Base-by-base conservation (phyloP, 108 stramenopile species). In the Asterionellopsis glacialis region DNA sequence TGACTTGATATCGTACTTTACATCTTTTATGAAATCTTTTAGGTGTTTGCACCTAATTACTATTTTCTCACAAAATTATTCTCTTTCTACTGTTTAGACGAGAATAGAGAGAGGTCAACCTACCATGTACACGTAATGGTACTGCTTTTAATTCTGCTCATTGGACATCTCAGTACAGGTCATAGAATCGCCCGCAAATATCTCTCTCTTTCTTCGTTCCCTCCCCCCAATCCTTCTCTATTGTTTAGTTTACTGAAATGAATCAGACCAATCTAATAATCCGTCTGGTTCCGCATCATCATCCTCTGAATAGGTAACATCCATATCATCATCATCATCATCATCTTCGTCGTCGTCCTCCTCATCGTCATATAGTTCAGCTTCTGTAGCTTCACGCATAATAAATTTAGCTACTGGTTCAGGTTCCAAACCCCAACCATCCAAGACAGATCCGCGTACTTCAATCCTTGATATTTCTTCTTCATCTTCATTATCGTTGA, bases 341-440 rank as follows among this genome's bases (percentile, higher is more conserved):
- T 80, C 79, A 3, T 84, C 82, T 0, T 71, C 72, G 16, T 77
- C 78, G 9, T 79, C 80, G 10, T 82, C 79, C 21, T 82, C 83
- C 16, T 70, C 68, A 13, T 70, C 74, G 23, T 79, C 71, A 0
- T 68, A 59, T 12, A 86, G 75, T 15, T 83, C 81, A 19, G 68
- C 77, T 40, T 75, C 70, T 28, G 66, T 61, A 28, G 54, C 56
- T 65, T 83, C 75, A 11, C 64, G 71, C 83, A 91, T 83, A 55
- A 80, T 76, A 53, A 91, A 91, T 41, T 77, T 69, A 15, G 70
- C 90, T 1, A 88, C 72, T 21, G 86, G 79, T 38, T 59, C 51
- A 23, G 86, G 86, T 66, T 86, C 90, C 11, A 91, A 68, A 11
- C 87, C 87, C 67, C 72, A 77, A 11, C 90, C 90, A 47, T 77